These are phyloP conservation scores for Blastocystis sp. DNA, from an alignment of 352 stramenopile species.

Conservation along the genomic window DNA sequence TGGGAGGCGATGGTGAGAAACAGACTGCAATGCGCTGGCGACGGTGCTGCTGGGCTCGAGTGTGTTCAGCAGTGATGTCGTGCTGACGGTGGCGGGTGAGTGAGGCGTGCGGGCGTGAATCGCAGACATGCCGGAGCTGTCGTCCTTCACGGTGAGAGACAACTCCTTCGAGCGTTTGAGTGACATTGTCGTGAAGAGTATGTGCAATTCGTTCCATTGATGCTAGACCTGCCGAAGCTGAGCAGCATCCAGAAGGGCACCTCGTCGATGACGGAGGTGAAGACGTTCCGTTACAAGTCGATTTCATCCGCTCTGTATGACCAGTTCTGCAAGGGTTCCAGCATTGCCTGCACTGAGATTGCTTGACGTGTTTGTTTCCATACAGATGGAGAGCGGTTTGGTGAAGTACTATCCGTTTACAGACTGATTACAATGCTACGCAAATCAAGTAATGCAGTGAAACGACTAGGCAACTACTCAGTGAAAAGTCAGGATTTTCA, in stretches of 20 bases:
- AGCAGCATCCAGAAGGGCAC: not conserved
- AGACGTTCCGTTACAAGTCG: not conserved
- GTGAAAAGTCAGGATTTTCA: too few species aligned
- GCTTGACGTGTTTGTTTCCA: not conserved
- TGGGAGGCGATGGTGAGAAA: not conserved
- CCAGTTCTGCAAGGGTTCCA: not conserved
- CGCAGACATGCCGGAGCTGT: not conserved
- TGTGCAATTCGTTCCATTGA: not conserved
- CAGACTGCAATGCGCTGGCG: not conserved
- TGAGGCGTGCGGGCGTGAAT: not conserved
- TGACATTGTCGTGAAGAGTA: not conserved
- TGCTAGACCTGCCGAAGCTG: not conserved
- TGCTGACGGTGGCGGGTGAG: not conserved
- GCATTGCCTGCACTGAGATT: not conserved
- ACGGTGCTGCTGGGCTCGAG: not conserved
- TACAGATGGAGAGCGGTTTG: too few species aligned
- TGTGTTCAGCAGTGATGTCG: not conserved
- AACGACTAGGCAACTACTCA: too few species aligned
- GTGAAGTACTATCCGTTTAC: too few species aligned
- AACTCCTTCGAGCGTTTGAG: not conserved
- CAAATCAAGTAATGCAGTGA: too few species aligned
- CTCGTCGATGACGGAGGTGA: not conserved
- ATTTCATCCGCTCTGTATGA: not conserved
- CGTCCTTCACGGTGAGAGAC: not conserved
- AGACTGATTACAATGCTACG: too few species aligned